Evolutionary conservation across 352 stramenopile species (phyloP), one percentile per base, ranked within the genome.

Genomic region (Phytophthora syringae): DNA sequence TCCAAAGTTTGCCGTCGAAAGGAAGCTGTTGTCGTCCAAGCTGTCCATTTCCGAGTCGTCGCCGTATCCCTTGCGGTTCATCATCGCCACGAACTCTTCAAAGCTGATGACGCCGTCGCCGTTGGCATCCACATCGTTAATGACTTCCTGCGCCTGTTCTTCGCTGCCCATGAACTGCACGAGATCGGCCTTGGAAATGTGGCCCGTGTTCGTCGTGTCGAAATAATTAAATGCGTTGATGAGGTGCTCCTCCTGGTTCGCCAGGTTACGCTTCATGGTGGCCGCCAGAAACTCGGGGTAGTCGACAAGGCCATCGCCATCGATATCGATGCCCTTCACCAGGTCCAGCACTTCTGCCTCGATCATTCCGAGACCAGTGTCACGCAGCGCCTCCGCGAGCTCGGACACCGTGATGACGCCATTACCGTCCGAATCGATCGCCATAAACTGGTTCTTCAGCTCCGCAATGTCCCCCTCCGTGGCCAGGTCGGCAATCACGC

Each of bases 201-300:
- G 73, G 51, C 86, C 88, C 56, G 92, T 84, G 55, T 90, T 88
- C 60, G 90, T 93, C 18, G 86, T 94, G 67, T 94, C 88, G 55
- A 95, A 95, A 84, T 95, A 94, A 81, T 95, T 94, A 84, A 95
- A 95, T 74, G 88, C 88, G 66, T 94, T 94, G 47, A 93, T 76
- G 32, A 96, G 74, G 63, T 96, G 91, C 65, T 95, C 83, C 59
- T 94, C 67, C 72, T 94, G 92, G 77, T 93, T 94, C 60, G 85
- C 78, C 39, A 91, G 52, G 70, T 94, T 94, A 2, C 82, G 82
- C 76, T 97, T 95, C 88, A 97, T 97, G 18, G 91, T 97, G 16
- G 91, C 91, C 22, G 91, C 91, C 40, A 97, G 64, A 60, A 97
- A 97, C 64, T 97, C 90, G 5, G 89, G 84, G 71, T 97, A 97